Percentiles rank a stretch among this genome's conserved stretches.
Conservation (phyloP, 345 rosid species). For the Euphorbia pulcherrima region DNA sequence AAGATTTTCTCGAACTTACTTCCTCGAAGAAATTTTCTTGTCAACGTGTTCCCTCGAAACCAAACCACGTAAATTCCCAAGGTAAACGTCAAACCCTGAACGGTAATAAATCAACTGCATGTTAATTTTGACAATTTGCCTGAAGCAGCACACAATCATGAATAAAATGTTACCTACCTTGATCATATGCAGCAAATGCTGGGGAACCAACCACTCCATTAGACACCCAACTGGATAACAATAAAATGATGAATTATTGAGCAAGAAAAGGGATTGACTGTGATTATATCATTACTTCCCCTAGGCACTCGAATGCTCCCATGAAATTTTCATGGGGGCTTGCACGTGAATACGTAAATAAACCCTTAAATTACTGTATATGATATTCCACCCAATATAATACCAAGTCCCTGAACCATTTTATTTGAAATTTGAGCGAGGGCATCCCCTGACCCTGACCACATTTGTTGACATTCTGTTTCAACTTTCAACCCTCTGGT, state of each 20-base stretch:
- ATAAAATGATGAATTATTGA: not conserved
- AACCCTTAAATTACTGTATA: not conserved
- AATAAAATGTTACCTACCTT: constrained; percentile 47
- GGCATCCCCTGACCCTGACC: too few species aligned
- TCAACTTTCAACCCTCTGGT: too few species aligned
- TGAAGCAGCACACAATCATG: constrained; percentile 13
- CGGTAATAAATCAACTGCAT: not conserved
- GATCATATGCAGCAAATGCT: constrained; percentile 97
- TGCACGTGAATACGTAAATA: not conserved
- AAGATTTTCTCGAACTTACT: constrained; percentile 42
- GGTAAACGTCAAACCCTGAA: constrained; percentile 90
- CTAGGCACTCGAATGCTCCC: not conserved
- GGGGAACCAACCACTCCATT: constrained; percentile 98
- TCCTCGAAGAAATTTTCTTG: constrained; percentile 72
- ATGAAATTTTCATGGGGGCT: not conserved
- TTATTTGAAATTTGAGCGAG: too few species aligned
- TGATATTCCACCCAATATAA: not conserved
- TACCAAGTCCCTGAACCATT: not conserved
- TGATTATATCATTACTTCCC: not conserved
- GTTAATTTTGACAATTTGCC: constrained; percentile 4
- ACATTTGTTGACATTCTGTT: too few species aligned
- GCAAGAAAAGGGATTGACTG: not conserved
- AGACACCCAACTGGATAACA: constrained; percentile 72
- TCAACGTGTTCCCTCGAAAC: constrained; percentile 85
- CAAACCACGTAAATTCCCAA: constrained; percentile 90